These are phyloP conservation scores for Taphrina flavorubra DNA, from an alignment of 1,139 yeast genomes.

Conservation along the genomic window DNA sequence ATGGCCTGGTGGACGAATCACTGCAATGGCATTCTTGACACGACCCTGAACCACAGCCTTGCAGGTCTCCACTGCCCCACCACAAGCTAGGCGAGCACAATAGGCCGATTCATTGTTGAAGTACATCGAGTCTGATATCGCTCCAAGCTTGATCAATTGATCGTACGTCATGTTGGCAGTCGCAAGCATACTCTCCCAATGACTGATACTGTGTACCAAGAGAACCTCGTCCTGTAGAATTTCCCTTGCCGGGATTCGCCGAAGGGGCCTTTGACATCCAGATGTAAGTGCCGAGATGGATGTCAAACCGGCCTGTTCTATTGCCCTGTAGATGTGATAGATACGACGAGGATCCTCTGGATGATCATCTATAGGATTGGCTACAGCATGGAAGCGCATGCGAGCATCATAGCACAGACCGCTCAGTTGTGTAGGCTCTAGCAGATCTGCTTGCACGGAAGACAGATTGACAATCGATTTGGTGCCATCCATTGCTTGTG, in stretches of 20 bases:
- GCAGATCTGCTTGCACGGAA: background rate
- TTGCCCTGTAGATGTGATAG: slow-evolving; percentile 85
- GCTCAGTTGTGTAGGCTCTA: slow-evolving; percentile 50
- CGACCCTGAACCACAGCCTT: slow-evolving; percentile 91
- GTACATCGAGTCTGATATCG: slow-evolving; percentile 91
- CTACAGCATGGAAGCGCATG: slow-evolving; percentile 96
- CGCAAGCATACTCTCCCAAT: slow-evolving; percentile 72
- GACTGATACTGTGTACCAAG: slow-evolving; percentile 82
- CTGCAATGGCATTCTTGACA: slow-evolving; percentile 90
- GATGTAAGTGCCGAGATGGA: slow-evolving; percentile 82
- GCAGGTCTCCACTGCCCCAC: slow-evolving; percentile 96
- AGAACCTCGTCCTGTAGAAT: slow-evolving; percentile 86
- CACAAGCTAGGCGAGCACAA: slow-evolving; percentile 91
- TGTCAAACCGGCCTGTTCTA: slow-evolving; percentile 92
- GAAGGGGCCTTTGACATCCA: slow-evolving; percentile 84
- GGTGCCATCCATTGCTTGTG: background rate
- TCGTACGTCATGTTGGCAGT: slow-evolving; percentile 81
- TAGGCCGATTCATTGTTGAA: slow-evolving; percentile 87
- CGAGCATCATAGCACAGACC: slow-evolving; percentile 96
- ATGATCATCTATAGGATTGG: slow-evolving; percentile 94
- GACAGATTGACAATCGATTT: background rate
- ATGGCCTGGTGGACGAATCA: slow-evolving; percentile 98
- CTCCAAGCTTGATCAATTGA: slow-evolving; percentile 79
- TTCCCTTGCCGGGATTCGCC: slow-evolving; percentile 86
- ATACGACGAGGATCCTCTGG: slow-evolving; percentile 99